Base-by-base conservation (phyloP, 108 stramenopile genomes). In the Bacterosira constricta region DNA sequence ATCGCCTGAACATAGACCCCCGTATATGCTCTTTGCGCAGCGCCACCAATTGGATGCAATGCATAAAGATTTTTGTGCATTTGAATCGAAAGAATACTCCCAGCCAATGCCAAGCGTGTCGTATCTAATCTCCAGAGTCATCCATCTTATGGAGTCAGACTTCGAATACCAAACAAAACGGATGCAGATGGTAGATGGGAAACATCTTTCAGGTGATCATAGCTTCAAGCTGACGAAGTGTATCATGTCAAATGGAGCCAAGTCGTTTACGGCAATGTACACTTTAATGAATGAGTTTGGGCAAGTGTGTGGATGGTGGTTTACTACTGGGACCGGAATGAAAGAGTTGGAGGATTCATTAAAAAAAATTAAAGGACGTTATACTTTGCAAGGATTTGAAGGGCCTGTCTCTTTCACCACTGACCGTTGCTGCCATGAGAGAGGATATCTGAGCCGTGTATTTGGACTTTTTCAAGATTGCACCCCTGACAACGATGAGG, bases 301-400 rank as follows among this genome's bases (percentile, higher is more conserved):
- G 13, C 63, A 64, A 32, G 50, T 64, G 3, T 42, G 4, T 52
- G 50, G 18, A 34, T 64, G 41, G 41, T 64, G 63, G 63, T 44
- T 64, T n/a, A 64, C 63, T 20, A 51, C 46, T 47, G 63, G 63
- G 2, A 52, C 63, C 20, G 46, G 49, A 27, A 64, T 64, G 63
- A 34, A 49, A 17, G 63, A 64, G 50, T 31, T 64, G 21, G 63
- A 64, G 63, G 29, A 49, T 4, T 30, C 26, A 17, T 52, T 64
- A 17, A 11, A 34, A 20, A 64, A 64, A 23, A 18, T 64, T 12
- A 51, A 30, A 34, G 17, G 34, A 13, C 38, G 63, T n/a, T 64
- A 64, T n/a, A 20, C 45, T 29, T 18, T 64, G 10, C 44, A 44
- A 3, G 63, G 63, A 29, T 47, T 47, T 34, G 50, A 64, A 17